phyloP scores from a whole-genome alignment of 495 filamentous ascomycete genomes.

The Cercophora newfieldiana region DNA sequence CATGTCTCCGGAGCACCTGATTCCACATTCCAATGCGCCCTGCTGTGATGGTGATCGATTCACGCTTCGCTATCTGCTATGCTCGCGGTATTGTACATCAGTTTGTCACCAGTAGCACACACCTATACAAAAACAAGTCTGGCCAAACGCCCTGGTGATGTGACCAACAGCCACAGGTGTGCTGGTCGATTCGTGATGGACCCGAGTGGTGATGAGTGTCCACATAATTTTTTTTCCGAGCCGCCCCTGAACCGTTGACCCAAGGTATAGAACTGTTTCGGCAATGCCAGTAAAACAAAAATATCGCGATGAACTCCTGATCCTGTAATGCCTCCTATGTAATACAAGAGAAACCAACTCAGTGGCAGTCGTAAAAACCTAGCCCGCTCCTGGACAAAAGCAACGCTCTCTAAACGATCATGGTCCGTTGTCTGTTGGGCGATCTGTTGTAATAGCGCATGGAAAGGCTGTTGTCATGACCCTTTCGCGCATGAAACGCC shows the following conservation, averaged over 20 bases:
- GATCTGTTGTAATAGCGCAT: not conserved
- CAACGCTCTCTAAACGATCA: not conserved
- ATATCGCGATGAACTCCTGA: conserved; percentile 3
- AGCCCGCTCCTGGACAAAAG: not conserved
- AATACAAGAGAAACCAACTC: not conserved
- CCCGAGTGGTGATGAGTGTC: not conserved
- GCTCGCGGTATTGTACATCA: not conserved
- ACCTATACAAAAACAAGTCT: not conserved
- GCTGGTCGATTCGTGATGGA: not conserved
- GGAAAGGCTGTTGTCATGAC: not conserved
- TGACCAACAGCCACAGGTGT: not conserved
- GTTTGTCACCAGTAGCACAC: not conserved
- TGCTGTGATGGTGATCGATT: no score
- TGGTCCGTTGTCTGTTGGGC: not conserved
- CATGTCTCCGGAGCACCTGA: no score
- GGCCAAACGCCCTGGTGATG: not conserved
- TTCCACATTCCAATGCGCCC: no score
- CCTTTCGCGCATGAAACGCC: not conserved
- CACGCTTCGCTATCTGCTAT: not conserved
- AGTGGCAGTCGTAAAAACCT: not conserved
- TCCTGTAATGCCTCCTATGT: conserved; percentile 5
- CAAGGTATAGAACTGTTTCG: conserved; percentile 4
- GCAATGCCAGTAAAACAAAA: not conserved
- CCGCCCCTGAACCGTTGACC: not conserved
- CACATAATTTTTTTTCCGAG: not conserved